These are phyloP conservation scores for Castanospermum australe DNA, from an alignment of 306 rosid species.

Conservation along the genomic window DNA sequence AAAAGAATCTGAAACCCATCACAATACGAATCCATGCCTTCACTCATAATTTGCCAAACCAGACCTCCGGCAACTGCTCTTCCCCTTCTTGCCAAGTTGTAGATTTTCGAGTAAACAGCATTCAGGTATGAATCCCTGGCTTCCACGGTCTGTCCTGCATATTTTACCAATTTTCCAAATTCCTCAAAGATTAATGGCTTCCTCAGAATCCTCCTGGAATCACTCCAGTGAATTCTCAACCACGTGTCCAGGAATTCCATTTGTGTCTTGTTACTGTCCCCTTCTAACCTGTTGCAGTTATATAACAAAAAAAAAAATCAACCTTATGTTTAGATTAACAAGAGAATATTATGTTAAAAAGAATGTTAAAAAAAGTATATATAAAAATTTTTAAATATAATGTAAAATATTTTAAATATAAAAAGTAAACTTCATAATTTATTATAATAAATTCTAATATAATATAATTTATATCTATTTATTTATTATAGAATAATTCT, in stretches of 20 bases:
- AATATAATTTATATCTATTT: too few relatives aligned
- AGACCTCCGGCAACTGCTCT: conserved; percentile 40
- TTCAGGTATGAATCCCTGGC: conserved; percentile 25
- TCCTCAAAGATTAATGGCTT: conserved; percentile 41
- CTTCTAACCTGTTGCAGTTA: conserved; percentile 29
- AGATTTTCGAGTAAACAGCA: conserved; percentile 24
- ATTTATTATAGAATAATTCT: too few relatives aligned
- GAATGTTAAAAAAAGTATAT: too few relatives aligned
- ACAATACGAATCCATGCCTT: conserved; percentile 33
- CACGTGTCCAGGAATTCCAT: conserved; percentile 26
- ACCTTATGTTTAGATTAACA: not conserved
- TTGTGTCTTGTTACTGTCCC: conserved; percentile 8
- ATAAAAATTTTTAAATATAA: too few relatives aligned
- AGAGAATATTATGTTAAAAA: too few relatives aligned
- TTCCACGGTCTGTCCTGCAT: conserved; percentile 6
- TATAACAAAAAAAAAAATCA: not conserved
- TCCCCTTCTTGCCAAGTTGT: conserved; percentile 20
- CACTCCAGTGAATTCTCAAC: conserved; percentile 22
- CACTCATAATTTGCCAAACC: conserved; percentile 41
- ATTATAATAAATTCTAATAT: too few relatives aligned
- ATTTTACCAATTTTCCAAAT: conserved; percentile 38
- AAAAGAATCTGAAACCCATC: conserved; percentile 46
- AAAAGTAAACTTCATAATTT: too few relatives aligned
- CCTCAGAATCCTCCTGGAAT: conserved; percentile 28
- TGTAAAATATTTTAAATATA: too few relatives aligned